Evolutionary conservation across 257 asterid species (phyloP), one percentile per base, ranked within the genome.

Genomic region (Jacaranda mimosifolia): DNA sequence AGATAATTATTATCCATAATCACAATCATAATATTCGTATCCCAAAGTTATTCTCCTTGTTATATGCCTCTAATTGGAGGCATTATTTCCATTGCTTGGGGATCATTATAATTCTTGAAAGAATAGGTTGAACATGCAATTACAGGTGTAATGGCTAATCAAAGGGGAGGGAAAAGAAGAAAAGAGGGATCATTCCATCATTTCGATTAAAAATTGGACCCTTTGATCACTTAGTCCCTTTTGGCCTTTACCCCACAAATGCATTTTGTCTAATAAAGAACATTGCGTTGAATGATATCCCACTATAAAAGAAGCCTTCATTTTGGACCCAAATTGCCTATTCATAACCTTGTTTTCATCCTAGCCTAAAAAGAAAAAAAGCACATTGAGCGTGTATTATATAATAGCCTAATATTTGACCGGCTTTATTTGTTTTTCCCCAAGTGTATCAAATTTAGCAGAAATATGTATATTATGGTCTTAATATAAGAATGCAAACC

Each of bases 251-350:
- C 79, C 86, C 84, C 68, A 72, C 82, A 39, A 66, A 72, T 76
- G 68, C 72, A 70, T 36, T 46, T 81, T 74, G 78, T 77, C 63
- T 59, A 79, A 49, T 76, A 73, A 79, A 82, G 77, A 79, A 68
- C 69, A 66, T 49, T 73, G 36, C 52, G 57, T 73, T 74, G 39
- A 69, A 81, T 84, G 83, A 85, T 76, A 70, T 69, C 84, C 85
- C 85, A 82, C 85, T 79, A 69, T 11, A 58, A 82, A 77, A 70
- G 63, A 82, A 70, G 83, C 84, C 84, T 63, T 65, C 79, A 76
- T 82, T 74, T 80, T 70, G 75, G 81, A 80, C 86, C 75, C 60
- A 68, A 82, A 59, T 65, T 73, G 62, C 67, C 68, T 35, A 68
- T 60, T 67, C 76, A 76, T 53, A 67, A 53, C 48, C 69, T 48